Percentiles rank a stretch among this genome's conserved stretches.
Conservation (phyloP, 805 yeast species). For the Jamesozyma rosinii region DNA sequence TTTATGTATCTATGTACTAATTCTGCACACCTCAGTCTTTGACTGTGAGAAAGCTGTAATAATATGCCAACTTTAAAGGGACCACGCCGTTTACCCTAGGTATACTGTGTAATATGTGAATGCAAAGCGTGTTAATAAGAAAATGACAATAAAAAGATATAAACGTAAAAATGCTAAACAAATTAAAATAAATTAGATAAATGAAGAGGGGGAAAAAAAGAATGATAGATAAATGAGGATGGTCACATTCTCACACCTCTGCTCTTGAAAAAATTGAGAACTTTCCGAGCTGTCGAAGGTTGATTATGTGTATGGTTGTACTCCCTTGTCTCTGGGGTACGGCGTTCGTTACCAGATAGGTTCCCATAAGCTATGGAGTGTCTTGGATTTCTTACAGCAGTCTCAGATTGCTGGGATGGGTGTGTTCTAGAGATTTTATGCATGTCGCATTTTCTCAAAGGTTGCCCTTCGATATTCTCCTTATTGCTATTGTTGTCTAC, state of each 20-base stretch:
- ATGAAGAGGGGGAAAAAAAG: not conserved
- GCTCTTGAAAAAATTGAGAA: conserved; percentile 69
- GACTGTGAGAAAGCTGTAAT: too few relatives aligned
- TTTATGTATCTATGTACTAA: not conserved
- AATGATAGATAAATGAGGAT: not conserved
- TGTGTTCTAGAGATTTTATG: not conserved
- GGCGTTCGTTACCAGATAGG: conserved; percentile 8
- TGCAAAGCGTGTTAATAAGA: too few relatives aligned
- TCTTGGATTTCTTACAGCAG: not conserved
- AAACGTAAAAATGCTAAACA: not conserved
- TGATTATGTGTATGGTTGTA: not conserved
- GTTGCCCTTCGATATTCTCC: not conserved
- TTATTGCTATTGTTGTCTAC: not conserved
- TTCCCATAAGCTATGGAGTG: not conserved
- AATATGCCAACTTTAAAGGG: too few relatives aligned
- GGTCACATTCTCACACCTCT: conserved; percentile 37
- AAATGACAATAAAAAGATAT: not conserved
- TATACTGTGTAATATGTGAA: too few relatives aligned
- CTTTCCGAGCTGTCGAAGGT: conserved; percentile 65
- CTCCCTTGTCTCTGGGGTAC: not conserved
- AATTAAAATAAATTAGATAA: not conserved
- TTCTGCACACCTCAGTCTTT: not conserved
- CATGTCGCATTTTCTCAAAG: not conserved
- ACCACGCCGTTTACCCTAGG: too few relatives aligned
- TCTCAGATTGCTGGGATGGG: conserved; percentile 3